These are phyloP conservation scores for Calocybe gangraenosa DNA, from an alignment of 768 basidiomycete genomes.

Conservation along the genomic window DNA sequence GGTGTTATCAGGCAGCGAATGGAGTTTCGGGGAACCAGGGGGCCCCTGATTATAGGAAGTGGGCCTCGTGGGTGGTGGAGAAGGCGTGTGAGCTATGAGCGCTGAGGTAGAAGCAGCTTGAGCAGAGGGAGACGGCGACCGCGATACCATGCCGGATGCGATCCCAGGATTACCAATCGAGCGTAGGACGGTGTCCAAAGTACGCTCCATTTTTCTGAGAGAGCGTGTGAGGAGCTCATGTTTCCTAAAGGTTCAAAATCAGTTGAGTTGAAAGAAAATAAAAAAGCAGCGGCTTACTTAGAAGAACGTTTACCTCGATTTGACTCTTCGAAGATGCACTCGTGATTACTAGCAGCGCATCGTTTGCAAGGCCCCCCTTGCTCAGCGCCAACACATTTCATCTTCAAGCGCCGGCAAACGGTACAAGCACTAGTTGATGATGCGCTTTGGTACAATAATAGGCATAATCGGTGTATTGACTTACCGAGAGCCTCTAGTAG, in stretches of 20 bases:
- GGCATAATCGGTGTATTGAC: slow-evolving; percentile 15
- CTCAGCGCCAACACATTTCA: slow-evolving; percentile 91
- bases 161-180: slow-evolving; percentile 85
- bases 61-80: slow-evolving; percentile 41
- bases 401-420: slow-evolving; percentile 87
- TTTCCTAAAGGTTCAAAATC: slow-evolving; percentile 52
- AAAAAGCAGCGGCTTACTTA: slow-evolving; percentile 46
- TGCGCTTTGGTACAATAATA: slow-evolving; percentile 5
- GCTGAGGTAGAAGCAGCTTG: slow-evolving; percentile 56
- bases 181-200: slow-evolving; percentile 86
- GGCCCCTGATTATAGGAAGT: slow-evolving; percentile 24
- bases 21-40: slow-evolving; percentile 76
- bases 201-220: slow-evolving; percentile 86
- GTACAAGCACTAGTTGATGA: slow-evolving; percentile 74
- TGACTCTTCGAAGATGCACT: slow-evolving; percentile 96
- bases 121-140: slow-evolving; percentile 67
- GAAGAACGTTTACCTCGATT: slow-evolving; percentile 89
- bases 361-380: slow-evolving; percentile 91
- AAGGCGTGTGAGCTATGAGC: slow-evolving; percentile 46
- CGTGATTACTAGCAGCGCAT: slow-evolving; percentile 72
- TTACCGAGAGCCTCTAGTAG: slow-evolving; percentile 82
- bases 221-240: slow-evolving; percentile 79
- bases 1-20: slow-evolving; percentile 87
- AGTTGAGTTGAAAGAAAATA: slow-evolving; percentile 22
- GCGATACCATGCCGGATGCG: slow-evolving; percentile 75